phyloP scores from a whole-genome alignment of 2,329 filamentous ascomycete genomes.

The Fusarium subglutinans region DNA sequence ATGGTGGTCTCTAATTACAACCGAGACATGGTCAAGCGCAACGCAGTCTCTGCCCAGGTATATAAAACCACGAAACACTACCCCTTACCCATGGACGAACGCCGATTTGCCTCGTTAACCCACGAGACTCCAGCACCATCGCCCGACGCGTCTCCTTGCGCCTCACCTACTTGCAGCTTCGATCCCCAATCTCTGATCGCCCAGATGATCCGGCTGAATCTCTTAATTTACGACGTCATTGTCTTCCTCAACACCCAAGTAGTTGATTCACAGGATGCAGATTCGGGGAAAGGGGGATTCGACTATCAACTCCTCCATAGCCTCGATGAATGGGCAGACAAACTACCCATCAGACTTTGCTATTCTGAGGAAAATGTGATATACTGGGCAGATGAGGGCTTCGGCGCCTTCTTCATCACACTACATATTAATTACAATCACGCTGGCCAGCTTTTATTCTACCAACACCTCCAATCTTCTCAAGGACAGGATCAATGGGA shows the following conservation, averaged over 20 bases:
- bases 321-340: not conserved
- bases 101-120: not conserved
- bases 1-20: slow-evolving; percentile 13
- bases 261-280: not conserved
- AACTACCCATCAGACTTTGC: not conserved
- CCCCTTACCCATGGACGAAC: not conserved
- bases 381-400: not conserved
- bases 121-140: not conserved
- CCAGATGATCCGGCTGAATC: not conserved
- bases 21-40: slow-evolving; percentile 8
- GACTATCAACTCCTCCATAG: not conserved
- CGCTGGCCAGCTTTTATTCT: not conserved
- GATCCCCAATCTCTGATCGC: not conserved
- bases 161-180: not conserved
- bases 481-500: not conserved
- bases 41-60: not conserved
- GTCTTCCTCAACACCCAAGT: not conserved
- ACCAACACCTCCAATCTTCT: not conserved
- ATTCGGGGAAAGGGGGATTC: not conserved
- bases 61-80: not conserved
- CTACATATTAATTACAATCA: not conserved
- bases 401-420: not conserved
- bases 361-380: not conserved
- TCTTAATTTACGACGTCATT: not conserved
- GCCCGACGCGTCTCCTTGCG: too few species aligned